phyloP scores from a whole-genome alignment of 2,329 filamentous ascomycete genomes.

The Trichoderma simmonsii region DNA sequence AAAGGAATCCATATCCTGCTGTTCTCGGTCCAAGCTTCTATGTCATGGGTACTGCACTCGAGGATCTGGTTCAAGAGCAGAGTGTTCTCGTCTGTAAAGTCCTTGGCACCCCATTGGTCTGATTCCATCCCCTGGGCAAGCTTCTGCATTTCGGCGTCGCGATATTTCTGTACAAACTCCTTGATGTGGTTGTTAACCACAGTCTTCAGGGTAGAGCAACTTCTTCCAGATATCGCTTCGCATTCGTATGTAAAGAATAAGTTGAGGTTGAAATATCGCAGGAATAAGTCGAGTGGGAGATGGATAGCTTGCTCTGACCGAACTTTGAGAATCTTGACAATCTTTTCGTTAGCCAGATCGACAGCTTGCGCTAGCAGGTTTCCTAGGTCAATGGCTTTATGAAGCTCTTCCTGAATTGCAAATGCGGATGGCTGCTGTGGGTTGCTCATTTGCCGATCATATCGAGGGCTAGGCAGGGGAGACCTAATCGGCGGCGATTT shows the following conservation, averaged over 20 bases:
- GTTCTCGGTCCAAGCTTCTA: conserved; percentile 61
- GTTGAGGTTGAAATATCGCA: conserved; percentile 80
- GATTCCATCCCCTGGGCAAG: conserved; percentile 75
- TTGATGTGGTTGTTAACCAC: conserved; percentile 80
- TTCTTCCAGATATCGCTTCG: conserved; percentile 76
- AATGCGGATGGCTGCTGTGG: conserved; percentile 30
- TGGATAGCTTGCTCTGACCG: conserved; percentile 69
- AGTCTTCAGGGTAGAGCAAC: conserved; percentile 71
- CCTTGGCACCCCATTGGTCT: conserved; percentile 75
- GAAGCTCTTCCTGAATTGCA: conserved; percentile 69
- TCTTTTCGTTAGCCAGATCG: conserved; percentile 74
- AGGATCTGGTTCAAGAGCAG: conserved; percentile 62
- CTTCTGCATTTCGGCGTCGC: conserved; percentile 69
- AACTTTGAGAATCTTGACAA: conserved; percentile 72
- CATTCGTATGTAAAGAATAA: conserved; percentile 82
- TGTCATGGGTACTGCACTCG: conserved; percentile 68
- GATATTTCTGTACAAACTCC: conserved; percentile 70
- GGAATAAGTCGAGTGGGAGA: conserved; percentile 65
- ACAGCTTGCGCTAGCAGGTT: conserved; percentile 77
- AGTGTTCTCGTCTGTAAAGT: conserved; percentile 64
- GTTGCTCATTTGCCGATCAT: conserved; percentile 29
- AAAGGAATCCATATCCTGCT: conserved; percentile 57
- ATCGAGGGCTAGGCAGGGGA: conserved; percentile 50
- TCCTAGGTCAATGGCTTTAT: conserved; percentile 71
- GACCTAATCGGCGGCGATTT: conserved; percentile 50